These are phyloP conservation scores for Sphagnum fallax DNA, from an alignment of 228 moss, liverwort and hornwort species.

Conservation along the genomic window DNA sequence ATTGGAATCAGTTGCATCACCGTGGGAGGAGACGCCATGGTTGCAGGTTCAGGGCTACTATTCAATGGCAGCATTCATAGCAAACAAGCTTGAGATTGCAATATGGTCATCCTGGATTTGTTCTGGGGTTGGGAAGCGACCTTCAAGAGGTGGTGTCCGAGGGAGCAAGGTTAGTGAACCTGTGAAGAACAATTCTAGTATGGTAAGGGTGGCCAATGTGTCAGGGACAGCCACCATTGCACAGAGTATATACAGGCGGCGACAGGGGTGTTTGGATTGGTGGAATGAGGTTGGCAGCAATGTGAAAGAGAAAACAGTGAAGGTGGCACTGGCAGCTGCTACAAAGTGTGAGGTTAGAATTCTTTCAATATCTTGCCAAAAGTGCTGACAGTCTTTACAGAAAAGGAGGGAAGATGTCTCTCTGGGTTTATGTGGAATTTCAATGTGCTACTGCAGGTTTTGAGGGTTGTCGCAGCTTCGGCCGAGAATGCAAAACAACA, in stretches of 20 bases:
- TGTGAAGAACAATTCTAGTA: conserved; percentile 22
- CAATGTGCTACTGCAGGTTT: conserved; percentile 30
- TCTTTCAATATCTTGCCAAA: neutral
- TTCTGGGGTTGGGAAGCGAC: conserved; percentile 48
- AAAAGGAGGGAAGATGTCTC: neutral
- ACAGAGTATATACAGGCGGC: conserved; percentile 56
- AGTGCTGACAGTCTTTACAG: neutral
- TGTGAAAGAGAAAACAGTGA: conserved; percentile 36
- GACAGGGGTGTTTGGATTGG: conserved; percentile 66
- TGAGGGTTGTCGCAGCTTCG: conserved; percentile 27
- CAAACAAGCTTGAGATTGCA: conserved; percentile 79
- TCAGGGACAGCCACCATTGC: conserved; percentile 53
- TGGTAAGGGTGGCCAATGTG: conserved; percentile 26
- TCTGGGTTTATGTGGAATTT: neutral
- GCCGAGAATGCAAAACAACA: neutral
- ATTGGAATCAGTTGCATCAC: conserved; percentile 39
- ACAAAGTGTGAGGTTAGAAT: conserved; percentile 59
- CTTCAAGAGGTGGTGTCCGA: conserved; percentile 31
- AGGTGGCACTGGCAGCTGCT: conserved; percentile 35
- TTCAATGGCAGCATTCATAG: conserved; percentile 69
- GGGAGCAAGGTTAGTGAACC: conserved; percentile 46
- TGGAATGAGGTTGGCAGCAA: conserved; percentile 49
- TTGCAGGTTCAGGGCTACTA: conserved; percentile 80
- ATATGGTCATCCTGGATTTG: conserved; percentile 72
- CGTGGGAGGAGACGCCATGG: conserved; percentile 87